Evolutionary conservation across 2,329 filamentous ascomycete genomes (phyloP).

Genomic region (Cyphellophora attinorum): DNA sequence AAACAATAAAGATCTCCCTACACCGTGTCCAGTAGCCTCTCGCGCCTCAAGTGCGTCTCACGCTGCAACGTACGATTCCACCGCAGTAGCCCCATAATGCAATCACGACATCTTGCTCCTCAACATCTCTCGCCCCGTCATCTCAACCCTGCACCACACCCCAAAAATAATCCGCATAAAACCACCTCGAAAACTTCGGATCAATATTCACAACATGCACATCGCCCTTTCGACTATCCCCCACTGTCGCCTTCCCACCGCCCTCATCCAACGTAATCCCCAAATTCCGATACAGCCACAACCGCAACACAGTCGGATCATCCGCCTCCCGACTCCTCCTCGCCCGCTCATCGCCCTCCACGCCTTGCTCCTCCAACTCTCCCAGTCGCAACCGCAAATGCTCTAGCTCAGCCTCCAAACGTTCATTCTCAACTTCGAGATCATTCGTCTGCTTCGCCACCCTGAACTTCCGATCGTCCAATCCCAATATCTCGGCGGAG

Average conservation of each 20-base stretch:
- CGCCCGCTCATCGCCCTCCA: conserved; percentile 57
- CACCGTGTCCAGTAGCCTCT: no score
- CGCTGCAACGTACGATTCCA: no score
- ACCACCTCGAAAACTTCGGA: conserved; percentile 79
- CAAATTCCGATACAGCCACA: conserved; percentile 84
- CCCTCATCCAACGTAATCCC: conserved; percentile 86
- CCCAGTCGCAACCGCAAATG: conserved; percentile 65
- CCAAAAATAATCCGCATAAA: conserved; percentile 97
- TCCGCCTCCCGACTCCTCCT: conserved; percentile 43
- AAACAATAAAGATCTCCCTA: no score
- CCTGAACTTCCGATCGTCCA: conserved; percentile 90
- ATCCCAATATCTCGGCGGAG: conserved; percentile 70
- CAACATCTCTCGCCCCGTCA: not conserved
- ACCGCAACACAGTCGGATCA: conserved; percentile 52
- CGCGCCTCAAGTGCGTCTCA: no score
- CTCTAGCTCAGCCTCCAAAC: conserved; percentile 68
- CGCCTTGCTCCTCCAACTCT: conserved; percentile 76
- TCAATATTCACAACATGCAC: conserved; percentile 94
- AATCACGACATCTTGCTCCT: no score
- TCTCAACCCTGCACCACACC: conserved; percentile 55
- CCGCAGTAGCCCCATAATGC: no score
- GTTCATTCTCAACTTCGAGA: conserved; percentile 87
- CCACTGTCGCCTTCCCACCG: conserved; percentile 66
- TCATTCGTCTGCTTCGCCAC: conserved; percentile 86
- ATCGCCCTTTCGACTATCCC: conserved; percentile 78